Conservation (phyloP, 2,329 filamentous ascomycete species). For the Bretziella fagacearum region DNA sequence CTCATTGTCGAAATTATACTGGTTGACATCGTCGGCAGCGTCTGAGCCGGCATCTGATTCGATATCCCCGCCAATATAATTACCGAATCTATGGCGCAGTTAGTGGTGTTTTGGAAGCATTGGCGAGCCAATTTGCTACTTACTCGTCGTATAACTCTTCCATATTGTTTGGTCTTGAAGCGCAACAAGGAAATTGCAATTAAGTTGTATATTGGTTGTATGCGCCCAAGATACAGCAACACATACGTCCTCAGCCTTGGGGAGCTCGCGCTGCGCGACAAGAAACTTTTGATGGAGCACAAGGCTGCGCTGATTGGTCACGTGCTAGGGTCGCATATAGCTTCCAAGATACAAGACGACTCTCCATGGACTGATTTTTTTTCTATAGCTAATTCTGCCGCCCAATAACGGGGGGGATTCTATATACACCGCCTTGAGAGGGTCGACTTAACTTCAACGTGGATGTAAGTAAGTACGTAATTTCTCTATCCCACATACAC, state of each 20-base stretch:
- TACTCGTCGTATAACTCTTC: slow-evolving; percentile 97
- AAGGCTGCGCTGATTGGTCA: slow-evolving; percentile 13
- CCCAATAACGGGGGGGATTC: too few relatives aligned
- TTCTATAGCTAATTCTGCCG: neutral
- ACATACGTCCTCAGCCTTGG: slow-evolving; percentile 12
- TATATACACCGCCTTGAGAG: too few relatives aligned
- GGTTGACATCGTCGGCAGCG: slow-evolving; percentile 53
- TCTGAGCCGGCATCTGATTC: slow-evolving; percentile 76
- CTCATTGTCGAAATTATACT: slow-evolving; percentile 70
- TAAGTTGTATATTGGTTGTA: neutral
- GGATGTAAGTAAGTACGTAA: too few relatives aligned
- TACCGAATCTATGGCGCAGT: slow-evolving; percentile 56
- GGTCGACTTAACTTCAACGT: too few relatives aligned
- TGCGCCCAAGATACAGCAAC: neutral
- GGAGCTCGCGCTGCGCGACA: slow-evolving; percentile 15
- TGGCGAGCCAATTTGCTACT: slow-evolving; percentile 15
- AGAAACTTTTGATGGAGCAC: slow-evolving; percentile 14
- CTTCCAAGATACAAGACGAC: neutral
- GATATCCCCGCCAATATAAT: slow-evolving; percentile 87
- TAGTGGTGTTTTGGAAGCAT: neutral
- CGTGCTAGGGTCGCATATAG: neutral
- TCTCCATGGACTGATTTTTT: too few relatives aligned
- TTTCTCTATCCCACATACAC: too few relatives aligned
- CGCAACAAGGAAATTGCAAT: neutral
- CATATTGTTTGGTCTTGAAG: slow-evolving; percentile 34